Conservation (phyloP, 371 early-diverging fungal species). For the Fennellomyces sp. region DNA sequence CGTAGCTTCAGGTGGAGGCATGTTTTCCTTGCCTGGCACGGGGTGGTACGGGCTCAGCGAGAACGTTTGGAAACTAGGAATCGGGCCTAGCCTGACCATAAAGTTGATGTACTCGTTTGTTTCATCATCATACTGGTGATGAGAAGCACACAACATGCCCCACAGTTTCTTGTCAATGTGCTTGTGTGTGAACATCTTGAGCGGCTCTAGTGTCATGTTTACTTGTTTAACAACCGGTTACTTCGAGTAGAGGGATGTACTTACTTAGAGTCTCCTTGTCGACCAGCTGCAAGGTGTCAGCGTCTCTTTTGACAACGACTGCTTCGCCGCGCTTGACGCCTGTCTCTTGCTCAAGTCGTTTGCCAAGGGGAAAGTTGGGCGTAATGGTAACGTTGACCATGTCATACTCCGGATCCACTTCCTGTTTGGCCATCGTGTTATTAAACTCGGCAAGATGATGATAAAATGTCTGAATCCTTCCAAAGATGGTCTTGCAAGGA, state of each 20-base stretch:
- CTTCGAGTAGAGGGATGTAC: neutral
- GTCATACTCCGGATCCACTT: conserved; percentile 50
- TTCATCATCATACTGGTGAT: conserved; percentile 53
- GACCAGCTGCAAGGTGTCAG: conserved; percentile 63
- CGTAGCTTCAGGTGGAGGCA: conserved; percentile 23
- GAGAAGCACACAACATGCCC: conserved; percentile 54
- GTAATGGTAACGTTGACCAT: conserved; percentile 67
- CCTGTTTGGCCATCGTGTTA: conserved; percentile 27
- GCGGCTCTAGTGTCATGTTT: conserved; percentile 33
- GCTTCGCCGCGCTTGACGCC: conserved; percentile 42
- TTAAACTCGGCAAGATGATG: conserved; percentile 41
- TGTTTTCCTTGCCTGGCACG: conserved; percentile 9
- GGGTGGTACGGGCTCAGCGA: conserved; percentile 32
- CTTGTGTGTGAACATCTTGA: conserved; percentile 52
- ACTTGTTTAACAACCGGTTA: neutral
- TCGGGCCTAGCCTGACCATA: conserved; percentile 46
- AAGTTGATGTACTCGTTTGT: conserved; percentile 56
- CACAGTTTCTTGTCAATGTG: conserved; percentile 50
- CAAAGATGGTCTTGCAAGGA: conserved; percentile 65
- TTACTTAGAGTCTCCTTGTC: conserved; percentile 49
- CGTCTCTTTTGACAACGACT: conserved; percentile 56
- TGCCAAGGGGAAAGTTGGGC: conserved; percentile 61
- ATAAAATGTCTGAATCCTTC: conserved; percentile 45
- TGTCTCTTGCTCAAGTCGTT: conserved; percentile 30
- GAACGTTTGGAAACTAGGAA: conserved; percentile 44